Percentiles rank a stretch among this genome's conserved stretches.
Conservation (phyloP, 2,329 filamentous ascomycete genomes). For the Xylariales sp. region DNA sequence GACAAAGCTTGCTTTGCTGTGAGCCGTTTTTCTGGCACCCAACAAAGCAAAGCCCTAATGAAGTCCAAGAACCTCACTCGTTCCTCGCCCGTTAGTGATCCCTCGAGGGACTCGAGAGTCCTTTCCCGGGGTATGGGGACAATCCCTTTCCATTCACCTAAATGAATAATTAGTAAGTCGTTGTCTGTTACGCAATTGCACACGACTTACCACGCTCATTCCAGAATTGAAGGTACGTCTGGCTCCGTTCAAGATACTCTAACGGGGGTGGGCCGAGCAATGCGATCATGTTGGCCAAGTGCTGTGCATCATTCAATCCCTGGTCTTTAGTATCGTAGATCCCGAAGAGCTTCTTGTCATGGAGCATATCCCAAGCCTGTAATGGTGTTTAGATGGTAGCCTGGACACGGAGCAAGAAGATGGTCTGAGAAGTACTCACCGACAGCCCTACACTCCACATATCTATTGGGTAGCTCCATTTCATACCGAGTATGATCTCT, state of each 20-base stretch:
- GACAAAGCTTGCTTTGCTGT: neutral
- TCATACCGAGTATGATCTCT: conserved; percentile 15
- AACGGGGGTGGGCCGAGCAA: neutral
- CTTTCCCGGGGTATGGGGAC: neutral
- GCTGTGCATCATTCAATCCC: neutral
- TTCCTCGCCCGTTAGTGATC: neutral
- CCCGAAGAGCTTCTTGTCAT: neutral
- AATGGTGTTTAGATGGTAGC: neutral
- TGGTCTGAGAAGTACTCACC: too few relatives aligned
- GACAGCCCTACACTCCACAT: too few relatives aligned
- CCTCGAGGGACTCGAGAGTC: neutral
- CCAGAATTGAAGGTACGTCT: conserved; percentile 4
- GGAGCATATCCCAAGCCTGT: neutral
- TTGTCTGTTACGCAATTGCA: neutral
- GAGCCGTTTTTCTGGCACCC: neutral
- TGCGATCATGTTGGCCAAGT: conserved; percentile 2
- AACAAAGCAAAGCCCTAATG: conserved; percentile 3
- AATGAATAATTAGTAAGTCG: neutral
- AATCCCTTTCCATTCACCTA: neutral
- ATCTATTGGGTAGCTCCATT: neutral
- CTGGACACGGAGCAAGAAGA: too few relatives aligned
- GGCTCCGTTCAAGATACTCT: neutral
- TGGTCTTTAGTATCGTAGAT: neutral
- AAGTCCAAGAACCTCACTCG: neutral
- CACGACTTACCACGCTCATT: neutral